Evolutionary conservation across 495 filamentous ascomycete species (phyloP).

Genomic region (Stereocaulon alpinum): DNA sequence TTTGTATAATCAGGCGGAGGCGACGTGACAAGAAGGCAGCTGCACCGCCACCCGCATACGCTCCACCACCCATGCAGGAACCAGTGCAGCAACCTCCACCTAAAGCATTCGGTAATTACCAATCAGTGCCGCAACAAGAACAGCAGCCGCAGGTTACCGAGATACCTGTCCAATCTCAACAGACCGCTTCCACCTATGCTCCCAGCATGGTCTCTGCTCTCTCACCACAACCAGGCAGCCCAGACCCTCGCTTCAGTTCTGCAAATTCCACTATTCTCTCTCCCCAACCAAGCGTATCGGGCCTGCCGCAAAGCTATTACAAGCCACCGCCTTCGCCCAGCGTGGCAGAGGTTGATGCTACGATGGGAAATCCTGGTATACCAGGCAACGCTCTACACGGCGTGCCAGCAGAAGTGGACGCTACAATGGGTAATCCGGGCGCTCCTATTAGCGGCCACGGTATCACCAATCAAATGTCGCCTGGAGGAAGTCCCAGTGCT

Average conservation of each 20-base stretch:
- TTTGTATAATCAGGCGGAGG: constrained; percentile 11
- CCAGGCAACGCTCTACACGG: neutral
- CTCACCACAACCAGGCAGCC: neutral
- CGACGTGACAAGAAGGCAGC: constrained; percentile 3
- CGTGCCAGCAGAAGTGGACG: constrained; percentile 15
- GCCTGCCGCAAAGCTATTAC: constrained; percentile 2
- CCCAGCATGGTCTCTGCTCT: neutral
- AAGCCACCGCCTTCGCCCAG: constrained; percentile 10
- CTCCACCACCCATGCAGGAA: constrained; percentile 5
- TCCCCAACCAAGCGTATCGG: neutral
- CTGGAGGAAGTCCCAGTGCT: constrained; percentile 5
- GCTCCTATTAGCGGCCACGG: neutral
- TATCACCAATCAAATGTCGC: neutral
- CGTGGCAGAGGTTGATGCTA: constrained; percentile 10
- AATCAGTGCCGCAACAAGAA: constrained; percentile 17
- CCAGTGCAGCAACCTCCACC: constrained; percentile 7
- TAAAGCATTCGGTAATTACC: constrained; percentile 12
- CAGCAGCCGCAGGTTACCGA: neutral
- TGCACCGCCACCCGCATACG: constrained; percentile 7
- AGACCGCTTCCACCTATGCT: neutral
- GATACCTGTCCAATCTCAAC: constrained; percentile 2
- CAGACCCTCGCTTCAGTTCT: constrained; percentile 1
- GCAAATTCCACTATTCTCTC: neutral
- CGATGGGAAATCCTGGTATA: constrained; percentile 5
- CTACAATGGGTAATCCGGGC: constrained; percentile 9